Base-by-base conservation (phyloP, 2,329 filamentous ascomycete species). In the Chaetomiaceae sp. region DNA sequence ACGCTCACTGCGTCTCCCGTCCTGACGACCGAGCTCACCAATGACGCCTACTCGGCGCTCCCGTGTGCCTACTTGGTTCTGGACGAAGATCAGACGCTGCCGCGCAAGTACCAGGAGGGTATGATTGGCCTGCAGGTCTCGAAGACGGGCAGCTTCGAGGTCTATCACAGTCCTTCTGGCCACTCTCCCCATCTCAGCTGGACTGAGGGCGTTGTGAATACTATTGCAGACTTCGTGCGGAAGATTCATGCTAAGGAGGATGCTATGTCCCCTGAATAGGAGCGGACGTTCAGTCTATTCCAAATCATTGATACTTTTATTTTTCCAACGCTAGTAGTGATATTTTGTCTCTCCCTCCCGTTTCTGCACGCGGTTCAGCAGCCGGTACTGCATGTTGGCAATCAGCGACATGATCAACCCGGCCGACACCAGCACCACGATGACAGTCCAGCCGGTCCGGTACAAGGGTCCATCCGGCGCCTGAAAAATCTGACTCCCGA, bases 401-500 rank as follows among this genome's bases (percentile, higher is more conserved):
- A 51, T n/a, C 1, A 52, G 22, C 3, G 50, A 43, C 38, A 49
- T 43, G 14, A 51, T n/a, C 44, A 58, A 22, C 10, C 45, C 41
- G n/a, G 48, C 20, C 1, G 51, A 49, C 9, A 43, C 27, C 17
- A 58, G 46, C 0, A n/a, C 40, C 9, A 52, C 10, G 17, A 58
- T 56, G n/a, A 42, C 47, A 1, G 51, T 56, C 52, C 54, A 58
- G 0, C 53, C 54, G 5, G 37, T 55, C 17, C 29, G 19, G 38
- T 60, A 58, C 10, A 56, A 35, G 11, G 58, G 58, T 6, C 49
- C 38, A 22, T 58, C 52, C 15, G 42, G 10, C 14, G 52, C 50
- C 36, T 54, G 49, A 45, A 57, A 59, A 19, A 59, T 38, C 42
- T 60, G 57, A 14, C 53, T 48, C 1, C 56, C 56, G 11, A 55